phyloP scores from a whole-genome alignment of 2,329 filamentous ascomycete genomes.

The Tolypocladium guangdongense region DNA sequence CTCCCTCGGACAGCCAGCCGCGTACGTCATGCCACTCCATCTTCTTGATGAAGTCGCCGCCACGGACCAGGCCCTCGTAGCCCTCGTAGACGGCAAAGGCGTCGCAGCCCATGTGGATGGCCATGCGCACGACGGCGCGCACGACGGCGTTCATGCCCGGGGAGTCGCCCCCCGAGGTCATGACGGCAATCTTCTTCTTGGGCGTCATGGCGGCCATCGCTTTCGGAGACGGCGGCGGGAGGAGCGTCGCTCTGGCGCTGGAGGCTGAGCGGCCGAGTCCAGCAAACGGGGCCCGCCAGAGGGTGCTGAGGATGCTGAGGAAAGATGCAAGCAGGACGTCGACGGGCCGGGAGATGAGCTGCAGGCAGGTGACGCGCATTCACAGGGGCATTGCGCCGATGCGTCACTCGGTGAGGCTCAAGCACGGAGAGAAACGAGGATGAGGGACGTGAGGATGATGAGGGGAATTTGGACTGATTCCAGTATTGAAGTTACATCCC shows the following conservation, averaged over 20 bases:
- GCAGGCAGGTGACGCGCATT: conserved; percentile 6
- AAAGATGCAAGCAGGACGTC: conserved; percentile 15
- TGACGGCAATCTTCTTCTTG: conserved; percentile 69
- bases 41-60: conserved; percentile 76
- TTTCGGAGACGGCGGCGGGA: neutral
- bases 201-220: conserved; percentile 26
- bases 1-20: conserved; percentile 86
- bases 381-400: neutral
- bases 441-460: neutral
- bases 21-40: conserved; percentile 91
- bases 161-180: conserved; percentile 91
- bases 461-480: neutral
- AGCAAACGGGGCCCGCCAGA: conserved; percentile 10
- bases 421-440: neutral
- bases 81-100: conserved; percentile 81
- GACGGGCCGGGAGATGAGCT: neutral
- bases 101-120: conserved; percentile 74
- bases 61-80: conserved; percentile 88
- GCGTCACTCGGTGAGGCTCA: neutral
- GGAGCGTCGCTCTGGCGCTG: neutral
- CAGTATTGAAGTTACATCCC: neutral
- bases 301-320: conserved; percentile 14
- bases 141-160: conserved; percentile 93
- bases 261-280: neutral
- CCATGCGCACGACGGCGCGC: conserved; percentile 81